These are phyloP conservation scores for Corrigiola litoralis DNA, from an alignment of 179 eudicot species.

Conservation along the genomic window DNA sequence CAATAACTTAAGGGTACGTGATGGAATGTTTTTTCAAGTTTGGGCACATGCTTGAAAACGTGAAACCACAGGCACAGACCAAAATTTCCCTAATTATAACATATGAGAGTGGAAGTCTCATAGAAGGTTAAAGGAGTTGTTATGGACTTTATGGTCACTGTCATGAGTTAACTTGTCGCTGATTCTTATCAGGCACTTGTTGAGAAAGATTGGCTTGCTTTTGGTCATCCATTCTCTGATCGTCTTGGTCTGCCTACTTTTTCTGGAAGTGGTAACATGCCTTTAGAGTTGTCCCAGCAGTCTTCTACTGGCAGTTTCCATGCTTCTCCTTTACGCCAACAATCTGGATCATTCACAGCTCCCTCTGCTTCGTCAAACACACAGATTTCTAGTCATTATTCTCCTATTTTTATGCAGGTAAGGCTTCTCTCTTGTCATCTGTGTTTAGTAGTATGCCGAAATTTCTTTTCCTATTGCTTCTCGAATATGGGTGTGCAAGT, in stretches of 20 bases:
- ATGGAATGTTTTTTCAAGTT: no score
- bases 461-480: not conserved
- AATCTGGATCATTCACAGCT: constrained; percentile 57
- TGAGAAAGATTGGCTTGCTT: constrained; percentile 99
- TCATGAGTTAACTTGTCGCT: constrained; percentile 8
- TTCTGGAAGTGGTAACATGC: constrained; percentile 55
- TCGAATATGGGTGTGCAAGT: not conserved
- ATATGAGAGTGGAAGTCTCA: no score
- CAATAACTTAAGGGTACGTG: no score
- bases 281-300: constrained; percentile 64
- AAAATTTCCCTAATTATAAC: no score
- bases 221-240: constrained; percentile 97
- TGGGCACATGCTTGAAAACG: no score
- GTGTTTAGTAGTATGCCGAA: not conserved
- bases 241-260: constrained; percentile 77
- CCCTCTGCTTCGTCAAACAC: constrained; percentile 60
- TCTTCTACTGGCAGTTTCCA: constrained; percentile 60
- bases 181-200: constrained; percentile 68
- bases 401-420: constrained; percentile 96
- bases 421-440: not conserved
- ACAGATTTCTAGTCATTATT: constrained; percentile 53
- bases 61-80: no score
- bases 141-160: not conserved
- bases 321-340: constrained; percentile 67
- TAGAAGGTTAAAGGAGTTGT: not conserved